These are phyloP conservation scores for Gomphus sp. DNA, from an alignment of 1,284 basidiomycete species.

Conservation along the genomic window DNA sequence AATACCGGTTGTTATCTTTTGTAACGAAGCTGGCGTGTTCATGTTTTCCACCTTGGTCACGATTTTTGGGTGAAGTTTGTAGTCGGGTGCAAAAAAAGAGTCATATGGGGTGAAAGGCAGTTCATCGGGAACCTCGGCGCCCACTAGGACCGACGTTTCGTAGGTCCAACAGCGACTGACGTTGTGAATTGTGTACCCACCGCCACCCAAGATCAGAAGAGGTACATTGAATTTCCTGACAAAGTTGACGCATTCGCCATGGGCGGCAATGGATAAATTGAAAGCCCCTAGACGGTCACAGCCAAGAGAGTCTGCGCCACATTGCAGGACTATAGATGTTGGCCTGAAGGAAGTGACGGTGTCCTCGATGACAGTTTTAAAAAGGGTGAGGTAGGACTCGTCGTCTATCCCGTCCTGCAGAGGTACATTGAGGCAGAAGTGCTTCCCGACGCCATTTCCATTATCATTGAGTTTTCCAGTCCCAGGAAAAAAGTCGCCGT, in stretches of 20 bases:
- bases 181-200: constrained; percentile 93
- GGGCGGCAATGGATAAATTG: constrained; percentile 98
- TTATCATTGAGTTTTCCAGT: constrained; percentile 92
- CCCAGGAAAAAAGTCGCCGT: constrained; percentile 95
- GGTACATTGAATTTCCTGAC: constrained; percentile 90
- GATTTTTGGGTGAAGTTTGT: constrained; percentile 88
- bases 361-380: constrained; percentile 95
- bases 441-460: constrained; percentile 80
- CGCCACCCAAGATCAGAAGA: constrained; percentile 86
- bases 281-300: constrained; percentile 94
- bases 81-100: constrained; percentile 87
- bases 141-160: constrained; percentile 92
- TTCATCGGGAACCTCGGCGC: constrained; percentile 75
- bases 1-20: constrained; percentile 79
- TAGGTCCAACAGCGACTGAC: constrained; percentile 99
- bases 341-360: constrained; percentile 88
- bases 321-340: constrained; percentile 89
- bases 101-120: constrained; percentile 89
- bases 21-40: constrained; percentile 76
- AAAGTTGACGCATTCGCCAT: constrained; percentile 96
- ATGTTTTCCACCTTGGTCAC: constrained; percentile 90
- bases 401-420: constrained; percentile 96
- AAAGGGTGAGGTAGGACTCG: constrained; percentile 90
- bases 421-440: constrained; percentile 95
- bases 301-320: constrained; percentile 94